These are phyloP conservation scores for Phytophthora agathidicida DNA, from an alignment of 352 stramenopile species.

Conservation along the genomic window DNA sequence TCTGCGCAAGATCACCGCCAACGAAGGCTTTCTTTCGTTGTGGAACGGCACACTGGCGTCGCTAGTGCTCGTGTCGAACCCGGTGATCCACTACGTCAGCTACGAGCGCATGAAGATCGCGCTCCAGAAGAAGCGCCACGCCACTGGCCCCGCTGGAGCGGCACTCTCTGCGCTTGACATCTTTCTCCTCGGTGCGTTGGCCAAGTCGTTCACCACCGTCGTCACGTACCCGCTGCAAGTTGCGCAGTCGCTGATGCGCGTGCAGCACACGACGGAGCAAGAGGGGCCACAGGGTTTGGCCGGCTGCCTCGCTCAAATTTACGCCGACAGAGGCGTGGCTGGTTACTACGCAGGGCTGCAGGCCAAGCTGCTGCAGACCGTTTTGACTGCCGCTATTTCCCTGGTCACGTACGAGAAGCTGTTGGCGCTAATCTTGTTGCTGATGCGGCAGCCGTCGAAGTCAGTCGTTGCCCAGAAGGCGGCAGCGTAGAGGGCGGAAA, in stretches of 20 bases:
- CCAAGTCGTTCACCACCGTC: slow-evolving; percentile 93
- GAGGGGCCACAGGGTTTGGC: slow-evolving; percentile 23
- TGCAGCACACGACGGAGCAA: slow-evolving; percentile 52
- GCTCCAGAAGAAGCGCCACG: slow-evolving; percentile 49
- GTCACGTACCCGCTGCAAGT: slow-evolving; percentile 95
- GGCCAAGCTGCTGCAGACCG: slow-evolving; percentile 94
- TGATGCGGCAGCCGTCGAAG: slow-evolving; percentile 50
- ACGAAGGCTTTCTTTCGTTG: slow-evolving; percentile 85
- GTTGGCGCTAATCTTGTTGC: slow-evolving; percentile 56
- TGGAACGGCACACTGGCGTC: slow-evolving; percentile 93
- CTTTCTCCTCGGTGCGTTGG: slow-evolving; percentile 91
- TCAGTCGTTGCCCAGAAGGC: slow-evolving; percentile 46
- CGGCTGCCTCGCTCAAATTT: slow-evolving; percentile 65
- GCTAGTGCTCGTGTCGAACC: slow-evolving; percentile 94
- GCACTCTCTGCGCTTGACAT: slow-evolving; percentile 82
- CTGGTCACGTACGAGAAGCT: slow-evolving; percentile 96
- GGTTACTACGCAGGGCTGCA: slow-evolving; percentile 92
- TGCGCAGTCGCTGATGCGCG: slow-evolving; percentile 90
- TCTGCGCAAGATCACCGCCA: slow-evolving; percentile 56
- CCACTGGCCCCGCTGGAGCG: slow-evolving; percentile 12
- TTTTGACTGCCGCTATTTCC: slow-evolving; percentile 92
- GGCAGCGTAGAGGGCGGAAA: slow-evolving; percentile 33
- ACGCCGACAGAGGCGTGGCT: slow-evolving; percentile 67
- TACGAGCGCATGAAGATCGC: slow-evolving; percentile 93
- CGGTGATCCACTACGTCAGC: slow-evolving; percentile 95